Conservation (phyloP, 2,329 filamentous ascomycete genomes). For the Fusarium veterinarium region DNA sequence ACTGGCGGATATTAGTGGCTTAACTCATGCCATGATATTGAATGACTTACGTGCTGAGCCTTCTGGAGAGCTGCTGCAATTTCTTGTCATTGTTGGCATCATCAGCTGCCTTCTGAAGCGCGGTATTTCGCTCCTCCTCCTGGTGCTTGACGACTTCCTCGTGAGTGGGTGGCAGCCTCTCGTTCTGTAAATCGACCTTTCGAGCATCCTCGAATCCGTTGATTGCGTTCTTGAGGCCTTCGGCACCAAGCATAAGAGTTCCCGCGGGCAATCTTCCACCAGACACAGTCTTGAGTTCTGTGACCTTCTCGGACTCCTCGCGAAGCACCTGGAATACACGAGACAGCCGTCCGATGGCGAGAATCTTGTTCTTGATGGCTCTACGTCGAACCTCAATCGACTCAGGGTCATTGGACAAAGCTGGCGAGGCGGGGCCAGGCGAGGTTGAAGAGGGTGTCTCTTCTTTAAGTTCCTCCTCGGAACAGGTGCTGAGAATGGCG, state of each 20-base stretch:
- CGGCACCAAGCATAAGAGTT: slow-evolving; percentile 96
- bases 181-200: slow-evolving; percentile 97
- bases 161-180: slow-evolving; percentile 89
- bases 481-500: slow-evolving; percentile 96
- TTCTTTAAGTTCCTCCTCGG: slow-evolving; percentile 97
- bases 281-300: slow-evolving; percentile 95
- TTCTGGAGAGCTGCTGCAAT: slow-evolving; percentile 85
- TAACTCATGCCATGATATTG: not conserved
- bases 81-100: slow-evolving; percentile 94
- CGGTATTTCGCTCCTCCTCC: slow-evolving; percentile 82
- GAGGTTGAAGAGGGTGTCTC: slow-evolving; percentile 78
- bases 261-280: slow-evolving; percentile 93
- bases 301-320: slow-evolving; percentile 96
- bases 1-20: slow-evolving; percentile 16
- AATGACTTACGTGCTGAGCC: slow-evolving; percentile 86
- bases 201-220: slow-evolving; percentile 95
- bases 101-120: slow-evolving; percentile 84
- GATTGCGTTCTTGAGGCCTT: slow-evolving; percentile 99
- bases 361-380: slow-evolving; percentile 99
- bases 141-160: slow-evolving; percentile 90
- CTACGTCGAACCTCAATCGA: slow-evolving; percentile 94
- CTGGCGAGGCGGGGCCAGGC: slow-evolving; percentile 79
- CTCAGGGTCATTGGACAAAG: slow-evolving; percentile 75
- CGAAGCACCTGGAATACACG: slow-evolving; percentile 98
- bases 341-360: slow-evolving; percentile 95